Percentiles rank a stretch among this genome's conserved stretches.
phyloP scores from a whole-genome alignment of 805 yeast genomes.

The Suhomyces sp. region DNA sequence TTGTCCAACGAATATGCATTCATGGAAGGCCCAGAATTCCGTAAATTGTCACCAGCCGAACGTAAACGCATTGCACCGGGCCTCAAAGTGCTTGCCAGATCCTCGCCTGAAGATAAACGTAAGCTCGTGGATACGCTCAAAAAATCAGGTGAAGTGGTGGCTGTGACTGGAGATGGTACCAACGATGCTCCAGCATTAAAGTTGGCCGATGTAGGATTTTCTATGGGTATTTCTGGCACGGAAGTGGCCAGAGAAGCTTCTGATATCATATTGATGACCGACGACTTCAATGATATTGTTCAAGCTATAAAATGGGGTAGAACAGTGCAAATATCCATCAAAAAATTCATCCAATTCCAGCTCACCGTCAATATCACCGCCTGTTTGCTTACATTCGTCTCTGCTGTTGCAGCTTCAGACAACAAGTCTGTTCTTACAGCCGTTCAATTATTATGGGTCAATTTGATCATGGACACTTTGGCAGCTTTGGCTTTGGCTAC shows the following conservation, averaged over 20 bases:
- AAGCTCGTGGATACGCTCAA: conserved; percentile 78
- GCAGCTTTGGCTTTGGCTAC: conserved; percentile 98
- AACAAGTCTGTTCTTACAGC: conserved; percentile 91
- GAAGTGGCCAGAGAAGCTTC: conserved; percentile 99
- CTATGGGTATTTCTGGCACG: conserved; percentile 98
- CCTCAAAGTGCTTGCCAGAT: conserved; percentile 83
- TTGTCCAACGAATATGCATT: conserved; percentile 53
- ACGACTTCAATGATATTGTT: conserved; percentile 91
- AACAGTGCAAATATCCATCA: conserved; percentile 90
- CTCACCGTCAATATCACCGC: conserved; percentile 96
- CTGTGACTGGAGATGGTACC: conserved; percentile 99
- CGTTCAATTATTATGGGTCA: conserved; percentile 96
- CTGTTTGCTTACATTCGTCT: conserved; percentile 87
- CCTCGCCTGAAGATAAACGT: conserved; percentile 94
- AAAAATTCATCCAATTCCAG: conserved; percentile 94
- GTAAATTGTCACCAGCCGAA: conserved; percentile 59
- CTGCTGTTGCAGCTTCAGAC: conserved; percentile 80
- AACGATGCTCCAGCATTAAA: conserved; percentile 98
- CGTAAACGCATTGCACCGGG: conserved; percentile 64
- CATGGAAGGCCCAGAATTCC: conserved; percentile 92
- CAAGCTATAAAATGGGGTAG: conserved; percentile 99
- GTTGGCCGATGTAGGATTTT: conserved; percentile 95
- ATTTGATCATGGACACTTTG: conserved; percentile 95
- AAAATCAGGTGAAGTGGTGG: conserved; percentile 86
- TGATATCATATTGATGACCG: conserved; percentile 88